Conservation (phyloP, 2,329 filamentous ascomycete species). For the Pseudopithomyces maydicus region DNA sequence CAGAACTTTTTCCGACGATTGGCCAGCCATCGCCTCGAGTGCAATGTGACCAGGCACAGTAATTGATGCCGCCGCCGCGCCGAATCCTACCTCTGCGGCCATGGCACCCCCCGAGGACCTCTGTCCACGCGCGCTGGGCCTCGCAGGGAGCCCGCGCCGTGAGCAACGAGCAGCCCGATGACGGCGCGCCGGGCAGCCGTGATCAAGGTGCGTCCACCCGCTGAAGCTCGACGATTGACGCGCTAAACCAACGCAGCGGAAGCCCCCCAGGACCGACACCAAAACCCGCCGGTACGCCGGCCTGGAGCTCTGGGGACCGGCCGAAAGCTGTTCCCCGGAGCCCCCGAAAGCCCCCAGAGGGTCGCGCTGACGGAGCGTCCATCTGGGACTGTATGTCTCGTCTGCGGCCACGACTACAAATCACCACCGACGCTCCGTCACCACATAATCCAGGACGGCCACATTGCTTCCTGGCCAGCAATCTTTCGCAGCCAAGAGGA, state of each 20-base stretch:
- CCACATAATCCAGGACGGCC: neutral
- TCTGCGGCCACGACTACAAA: neutral
- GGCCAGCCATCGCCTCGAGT: slow-evolving; percentile 18
- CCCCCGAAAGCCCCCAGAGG: too few species aligned
- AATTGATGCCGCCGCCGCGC: slow-evolving; percentile 54
- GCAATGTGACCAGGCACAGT: slow-evolving; percentile 38
- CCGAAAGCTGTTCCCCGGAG: neutral
- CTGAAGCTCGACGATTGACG: neutral
- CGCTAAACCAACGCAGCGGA: neutral
- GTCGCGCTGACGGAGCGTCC: neutral
- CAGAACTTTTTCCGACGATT: slow-evolving; percentile 4
- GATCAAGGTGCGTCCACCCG: slow-evolving; percentile 2
- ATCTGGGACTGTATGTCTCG: neutral
- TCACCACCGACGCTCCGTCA: neutral
- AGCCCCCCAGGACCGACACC: too few species aligned
- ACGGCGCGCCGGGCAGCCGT: slow-evolving; percentile 6
- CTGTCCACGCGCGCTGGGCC: slow-evolving; percentile 38
- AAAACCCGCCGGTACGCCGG: neutral
- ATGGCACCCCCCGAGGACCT: slow-evolving; percentile 49
- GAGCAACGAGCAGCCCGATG: slow-evolving; percentile 11
- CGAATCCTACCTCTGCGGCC: slow-evolving; percentile 49
- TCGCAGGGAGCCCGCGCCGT: slow-evolving; percentile 22
- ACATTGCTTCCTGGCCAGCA: neutral
- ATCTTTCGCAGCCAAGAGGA: neutral
- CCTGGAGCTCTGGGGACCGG: neutral